Evolutionary conservation across 192 early-diverging fungal genomes (phyloP), one percentile per base, ranked within the genome.

Genomic region (Geosiphon pyriformis): DNA sequence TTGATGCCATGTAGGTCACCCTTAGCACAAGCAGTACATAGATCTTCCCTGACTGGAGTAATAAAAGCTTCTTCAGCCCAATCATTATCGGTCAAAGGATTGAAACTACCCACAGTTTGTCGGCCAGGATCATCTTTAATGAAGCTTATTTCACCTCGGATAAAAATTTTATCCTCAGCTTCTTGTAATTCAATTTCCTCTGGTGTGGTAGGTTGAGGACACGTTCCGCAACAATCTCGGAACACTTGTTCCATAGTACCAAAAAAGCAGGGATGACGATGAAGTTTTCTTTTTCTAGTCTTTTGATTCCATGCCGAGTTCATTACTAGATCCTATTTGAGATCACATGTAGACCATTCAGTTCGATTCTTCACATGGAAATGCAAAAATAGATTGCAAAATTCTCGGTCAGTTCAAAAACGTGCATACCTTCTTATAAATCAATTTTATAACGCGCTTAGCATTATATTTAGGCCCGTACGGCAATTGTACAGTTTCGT

Each of bases 171-270:
- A 61, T 46, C 35, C 11, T 61, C 23, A 46, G 37, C 59, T 29
- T 46, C 17, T 47, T 48, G 59, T 25, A 15, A 4, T 1, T 12
- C 25, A 17, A 26, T 29, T 48, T 61, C 59, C 2, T 61, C 59
- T 25, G 0, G 37, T n/a, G 59, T 47, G 7, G 3, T 42, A 26
- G 59, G 35, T 15, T 47, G 10, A 26, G 59, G 59, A 17, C 59
- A 61, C 17, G 23, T 8, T 17, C 59, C 59, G 18, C 59, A 61
- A 61, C 59, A 61, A 27, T 61, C 59, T 1, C 26, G 7, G 35
- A 61, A 61, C 23, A 61, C 35, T 61, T 61, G 37, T 27, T 61
- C 20, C 37, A 61, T 61, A 15, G 34, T 61, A n/a, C 59, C 37
- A n/a, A 61, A 48, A 61, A 61, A 61, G 22, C 59, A 61, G 31